Evolutionary conservation across 768 basidiomycete species (phyloP).

Genomic region (Rhodotorula paludigena): DNA sequence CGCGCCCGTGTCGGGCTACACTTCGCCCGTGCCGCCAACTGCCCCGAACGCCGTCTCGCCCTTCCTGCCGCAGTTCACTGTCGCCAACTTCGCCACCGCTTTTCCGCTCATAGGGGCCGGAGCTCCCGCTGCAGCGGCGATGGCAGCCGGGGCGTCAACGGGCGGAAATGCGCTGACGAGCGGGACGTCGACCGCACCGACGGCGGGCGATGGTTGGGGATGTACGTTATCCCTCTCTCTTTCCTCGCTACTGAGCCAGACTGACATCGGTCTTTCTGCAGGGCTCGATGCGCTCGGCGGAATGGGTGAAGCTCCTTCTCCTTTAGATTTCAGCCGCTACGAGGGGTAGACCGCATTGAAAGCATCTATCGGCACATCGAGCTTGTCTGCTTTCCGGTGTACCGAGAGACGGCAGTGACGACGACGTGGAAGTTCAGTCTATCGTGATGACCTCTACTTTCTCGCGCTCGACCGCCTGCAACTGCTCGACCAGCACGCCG

Average conservation of each 20-base stretch:
- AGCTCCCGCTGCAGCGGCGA: no score
- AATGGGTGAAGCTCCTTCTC: not conserved
- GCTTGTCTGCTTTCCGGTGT: no score
- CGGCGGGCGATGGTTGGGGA: not conserved
- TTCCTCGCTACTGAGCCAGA: not conserved
- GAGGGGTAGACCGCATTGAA: no score
- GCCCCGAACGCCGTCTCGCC: no score
- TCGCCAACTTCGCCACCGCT: not conserved
- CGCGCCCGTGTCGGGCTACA: no score
- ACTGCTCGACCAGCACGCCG: conserved; percentile 3
- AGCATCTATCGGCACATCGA: no score
- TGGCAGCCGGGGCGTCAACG: not conserved
- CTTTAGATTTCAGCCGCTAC: not conserved
- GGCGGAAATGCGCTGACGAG: no score
- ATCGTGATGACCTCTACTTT: not conserved
- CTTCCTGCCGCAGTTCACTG: not conserved
- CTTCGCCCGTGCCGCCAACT: not conserved
- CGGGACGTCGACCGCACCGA: not conserved
- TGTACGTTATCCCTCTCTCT: not conserved
- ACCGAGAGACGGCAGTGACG: no score
- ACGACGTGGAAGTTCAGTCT: not conserved
- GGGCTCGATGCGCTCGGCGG: not conserved
- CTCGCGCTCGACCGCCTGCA: not conserved
- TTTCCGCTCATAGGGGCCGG: not conserved
- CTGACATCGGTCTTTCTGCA: not conserved